Evolutionary conservation across 2,329 filamentous ascomycete species (phyloP), one percentile per base, ranked within the genome.

Genomic region (Rutstroemia sp.): DNA sequence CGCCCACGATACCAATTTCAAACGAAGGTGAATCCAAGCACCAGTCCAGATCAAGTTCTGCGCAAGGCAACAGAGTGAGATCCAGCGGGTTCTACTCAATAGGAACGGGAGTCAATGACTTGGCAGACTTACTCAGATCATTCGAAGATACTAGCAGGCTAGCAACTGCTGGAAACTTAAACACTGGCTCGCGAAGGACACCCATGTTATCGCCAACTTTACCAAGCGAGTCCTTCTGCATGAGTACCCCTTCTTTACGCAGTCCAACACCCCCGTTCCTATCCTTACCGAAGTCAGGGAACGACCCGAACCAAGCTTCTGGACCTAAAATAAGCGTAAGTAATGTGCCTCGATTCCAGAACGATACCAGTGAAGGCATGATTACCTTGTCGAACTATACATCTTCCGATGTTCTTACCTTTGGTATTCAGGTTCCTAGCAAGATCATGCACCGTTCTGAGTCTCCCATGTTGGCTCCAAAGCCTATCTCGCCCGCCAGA

Each of bases 401-500:
- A 34, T 36, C 44, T 17, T 44, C 27, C 34, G 51, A 61, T 38
- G n/a, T 63, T 10, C 60, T 56, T 7, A 60, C 60, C 14, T 63
- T 62, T 48, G 57, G 56, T 49, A 56, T 59, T 7, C 61, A 66
- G 25, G 58, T 62, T 21, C 57, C 63, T 19, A 61, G 57, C 23
- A 65, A 59, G 49, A 53, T 60, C 1, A 42, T 63, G 9, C 58
- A 63, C 54, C 60, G 64, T 19, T 64, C 65, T 21, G 60, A 61
- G 17, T 64, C 62, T 30, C 66, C 64, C n/a, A 65, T 70, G 62
- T 50, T 69, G 14, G 66, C 67, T 17, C 68, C 68, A 45, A 68
- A 68, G 47, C 66, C 68, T n/a, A 68, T 70, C 23, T 70, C 67
- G 30, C 67, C 67, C 36, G 67, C 64, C 45, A 65, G 67, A 36